Percentiles rank a stretch among this genome's conserved stretches.
These are phyloP conservation scores for Dendrothele bispora DNA, from an alignment of 768 basidiomycete genomes.

Conservation along the genomic window DNA sequence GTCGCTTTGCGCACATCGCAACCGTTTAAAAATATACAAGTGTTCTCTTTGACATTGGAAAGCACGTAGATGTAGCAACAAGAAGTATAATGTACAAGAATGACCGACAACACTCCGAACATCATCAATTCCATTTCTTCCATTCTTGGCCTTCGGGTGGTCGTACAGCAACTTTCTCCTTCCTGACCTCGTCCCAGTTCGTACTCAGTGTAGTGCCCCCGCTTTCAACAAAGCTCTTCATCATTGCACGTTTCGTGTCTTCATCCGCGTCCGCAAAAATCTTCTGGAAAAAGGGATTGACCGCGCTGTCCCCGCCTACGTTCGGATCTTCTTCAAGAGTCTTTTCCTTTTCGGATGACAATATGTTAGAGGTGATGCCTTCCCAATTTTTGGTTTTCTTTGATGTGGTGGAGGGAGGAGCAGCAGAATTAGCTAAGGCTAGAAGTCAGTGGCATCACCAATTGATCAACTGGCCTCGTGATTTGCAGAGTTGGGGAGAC, in stretches of 20 bases:
- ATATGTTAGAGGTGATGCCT: constrained; percentile 67
- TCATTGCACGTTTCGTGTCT: constrained; percentile 91
- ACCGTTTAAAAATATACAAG: too few species aligned
- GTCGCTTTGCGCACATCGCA: too few species aligned
- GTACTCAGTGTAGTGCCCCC: constrained; percentile 96
- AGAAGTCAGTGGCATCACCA: constrained; percentile 15
- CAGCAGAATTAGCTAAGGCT: constrained; percentile 32
- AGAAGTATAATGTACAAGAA: neutral
- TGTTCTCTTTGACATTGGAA: neutral
- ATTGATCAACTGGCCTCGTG: neutral
- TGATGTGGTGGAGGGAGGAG: constrained; percentile 26
- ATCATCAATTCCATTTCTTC: constrained; percentile 67
- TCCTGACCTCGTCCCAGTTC: constrained; percentile 89
- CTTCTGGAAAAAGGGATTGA: constrained; percentile 90
- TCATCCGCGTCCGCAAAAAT: constrained; percentile 90
- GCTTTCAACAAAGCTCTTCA: constrained; percentile 96
- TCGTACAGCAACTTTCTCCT: constrained; percentile 68
- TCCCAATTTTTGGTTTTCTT: constrained; percentile 89
- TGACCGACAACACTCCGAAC: neutral
- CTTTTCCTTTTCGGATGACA: constrained; percentile 68
- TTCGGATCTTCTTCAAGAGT: constrained; percentile 80
- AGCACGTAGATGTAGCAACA: neutral
- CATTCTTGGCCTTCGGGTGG: constrained; percentile 85
- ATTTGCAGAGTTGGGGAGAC: constrained; percentile 23
- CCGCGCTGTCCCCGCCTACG: constrained; percentile 81